Evolutionary conservation across 2,329 filamentous ascomycete genomes (phyloP), one percentile per base, ranked within the genome.

Genomic region (Claviceps spartinae): DNA sequence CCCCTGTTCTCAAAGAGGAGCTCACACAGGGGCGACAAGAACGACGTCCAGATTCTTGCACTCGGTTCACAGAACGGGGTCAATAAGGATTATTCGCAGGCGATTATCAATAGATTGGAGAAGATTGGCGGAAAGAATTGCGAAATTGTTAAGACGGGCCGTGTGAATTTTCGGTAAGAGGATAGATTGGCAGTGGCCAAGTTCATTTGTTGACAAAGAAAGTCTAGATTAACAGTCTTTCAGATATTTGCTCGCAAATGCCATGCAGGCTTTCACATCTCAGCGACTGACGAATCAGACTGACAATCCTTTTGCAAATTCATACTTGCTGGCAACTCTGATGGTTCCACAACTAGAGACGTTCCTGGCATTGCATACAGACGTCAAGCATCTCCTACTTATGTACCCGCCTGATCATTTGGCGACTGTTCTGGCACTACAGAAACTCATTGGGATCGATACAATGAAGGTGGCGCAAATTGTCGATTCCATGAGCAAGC

Each of bases 331-430:
- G 2, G 79, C 81, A 2, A 74, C 75, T 0, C 68, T 82, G 2
- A 70, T 83, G 22, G 68, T 83, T 41, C 77, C 79, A 1, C 77
- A 82, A 54, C 68, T 84, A 1, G 80, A 83, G 58, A 73, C 74
- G 0, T 83, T 81, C 55, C 67, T 83, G 48, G 70, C 73, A 4
- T 66, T 72, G 1, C 76, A 82, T 56, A 60, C 71, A 2, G 67
- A 72, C 40, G 74, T 77, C 20, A 73, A 74, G 9, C 76, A 82
- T 52, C 70, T 84, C 0, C 62, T 84, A 5, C 67, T 84, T 8
- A 76, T 82, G 52, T 83, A 79, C 55, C 73, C 79, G 0, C 65
- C 74, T 0, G 73, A 76, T 48, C 75, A 83, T 55, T 68, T 83
- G 2, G 58, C 73, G 2, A 79, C 78, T 3, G 68, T 82, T 2